Conservation (phyloP, 495 filamentous ascomycete genomes). For the Trichoderma orchidacearum region DNA sequence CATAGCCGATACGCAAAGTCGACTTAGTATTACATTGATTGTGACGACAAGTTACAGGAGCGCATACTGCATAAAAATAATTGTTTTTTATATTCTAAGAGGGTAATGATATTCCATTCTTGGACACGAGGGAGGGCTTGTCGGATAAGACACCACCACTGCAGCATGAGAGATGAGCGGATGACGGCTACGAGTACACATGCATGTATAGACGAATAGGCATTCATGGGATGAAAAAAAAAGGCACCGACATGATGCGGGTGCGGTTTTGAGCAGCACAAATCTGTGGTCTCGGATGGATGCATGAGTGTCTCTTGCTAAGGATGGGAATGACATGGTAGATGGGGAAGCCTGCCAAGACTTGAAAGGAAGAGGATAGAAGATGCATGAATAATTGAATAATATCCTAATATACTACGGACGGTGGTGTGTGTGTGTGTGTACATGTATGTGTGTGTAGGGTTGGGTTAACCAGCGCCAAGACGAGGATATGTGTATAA, state of each 20-base stretch:
- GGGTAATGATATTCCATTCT: not conserved
- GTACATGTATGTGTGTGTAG: no score
- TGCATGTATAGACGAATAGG: not conserved
- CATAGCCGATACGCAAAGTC: constrained; percentile 22
- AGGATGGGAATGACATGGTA: not conserved
- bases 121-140: not conserved
- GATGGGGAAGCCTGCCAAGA: not conserved
- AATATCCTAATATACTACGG: no score
- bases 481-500: no score
- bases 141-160: not conserved
- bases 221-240: not conserved
- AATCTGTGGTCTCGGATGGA: no score
- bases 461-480: no score
- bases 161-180: not conserved
- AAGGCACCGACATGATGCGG: no score
- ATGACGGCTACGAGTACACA: not conserved
- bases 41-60: no score
- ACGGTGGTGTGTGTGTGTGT: no score
- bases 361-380: no score
- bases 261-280: not conserved
- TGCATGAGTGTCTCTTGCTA: not conserved
- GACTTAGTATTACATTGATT: not conserved
- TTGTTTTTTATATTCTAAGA: no score
- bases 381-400: no score
- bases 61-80: no score